phyloP scores from a whole-genome alignment of 225 moss, liverwort and hornwort genomes.

The Sphagnum tenellum region DNA sequence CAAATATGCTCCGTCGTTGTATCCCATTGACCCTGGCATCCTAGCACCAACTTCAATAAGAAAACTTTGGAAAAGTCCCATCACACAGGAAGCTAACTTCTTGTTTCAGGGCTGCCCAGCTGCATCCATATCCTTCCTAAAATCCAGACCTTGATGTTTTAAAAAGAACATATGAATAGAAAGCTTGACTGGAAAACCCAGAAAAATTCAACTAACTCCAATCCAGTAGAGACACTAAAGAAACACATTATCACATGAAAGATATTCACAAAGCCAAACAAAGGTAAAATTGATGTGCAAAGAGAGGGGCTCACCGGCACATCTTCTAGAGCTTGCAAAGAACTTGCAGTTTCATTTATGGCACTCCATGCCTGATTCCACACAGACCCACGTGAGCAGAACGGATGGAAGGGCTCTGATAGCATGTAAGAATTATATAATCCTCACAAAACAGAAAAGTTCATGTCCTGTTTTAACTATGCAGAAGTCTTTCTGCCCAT shows the following conservation, averaged over 20 bases:
- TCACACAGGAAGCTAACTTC: too few relatives aligned
- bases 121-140: conserved; percentile 1
- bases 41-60: neutral
- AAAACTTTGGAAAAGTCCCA: too few relatives aligned
- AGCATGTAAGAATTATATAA: too few relatives aligned
- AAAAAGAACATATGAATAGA: neutral
- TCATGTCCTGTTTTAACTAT: too few relatives aligned
- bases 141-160: neutral
- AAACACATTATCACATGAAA: neutral
- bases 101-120: too few relatives aligned
- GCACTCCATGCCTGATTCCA: conserved; percentile 4
- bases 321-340: conserved; percentile 8
- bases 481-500: too few relatives aligned
- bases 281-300: neutral
- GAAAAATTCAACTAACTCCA: neutral
- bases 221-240: neutral
- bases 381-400: too few relatives aligned
- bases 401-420: too few relatives aligned
- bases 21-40: conserved; percentile 44
- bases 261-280: too few relatives aligned
- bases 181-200: neutral
- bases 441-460: too few relatives aligned
- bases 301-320: conserved; percentile 33
- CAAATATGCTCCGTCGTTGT: conserved; percentile 45
- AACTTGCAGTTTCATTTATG: conserved; percentile 7